Percentiles rank a stretch among this genome's conserved stretches.
Conservation (phyloP, 305 asterid genomes). For the Salvia sclarea region DNA sequence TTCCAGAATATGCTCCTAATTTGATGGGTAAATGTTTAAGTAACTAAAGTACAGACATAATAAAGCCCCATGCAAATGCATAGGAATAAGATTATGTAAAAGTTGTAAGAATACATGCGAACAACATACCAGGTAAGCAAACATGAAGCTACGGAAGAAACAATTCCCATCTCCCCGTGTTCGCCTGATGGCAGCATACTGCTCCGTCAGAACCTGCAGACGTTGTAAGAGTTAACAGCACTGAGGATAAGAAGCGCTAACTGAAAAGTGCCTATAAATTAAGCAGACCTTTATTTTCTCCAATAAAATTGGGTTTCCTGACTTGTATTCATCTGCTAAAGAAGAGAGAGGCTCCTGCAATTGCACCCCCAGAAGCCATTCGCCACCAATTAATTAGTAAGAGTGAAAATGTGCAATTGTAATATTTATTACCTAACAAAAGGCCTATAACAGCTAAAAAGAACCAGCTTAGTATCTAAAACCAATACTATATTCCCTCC, state of each 20-base stretch:
- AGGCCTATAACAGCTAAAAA: constrained; percentile 8
- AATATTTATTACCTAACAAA: constrained; percentile 3
- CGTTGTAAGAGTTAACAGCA: constrained; percentile 26
- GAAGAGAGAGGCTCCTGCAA: constrained; percentile 86
- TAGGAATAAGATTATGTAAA: constrained; percentile 17
- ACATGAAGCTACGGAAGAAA: constrained; percentile 97
- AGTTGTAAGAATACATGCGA: constrained; percentile 21
- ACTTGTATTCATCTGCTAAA: constrained; percentile 69
- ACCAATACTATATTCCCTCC: background rate
- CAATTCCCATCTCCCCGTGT: constrained; percentile 96
- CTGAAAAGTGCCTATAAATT: constrained; percentile 12
- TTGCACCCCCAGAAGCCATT: constrained; percentile 13
- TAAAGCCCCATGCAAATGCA: constrained; percentile 6
- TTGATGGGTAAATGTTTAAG: constrained; percentile 32
- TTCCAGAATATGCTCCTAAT: constrained; percentile 80
- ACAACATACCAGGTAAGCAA: constrained; percentile 81
- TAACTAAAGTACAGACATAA: constrained; percentile 18
- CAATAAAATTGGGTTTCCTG: constrained; percentile 80
- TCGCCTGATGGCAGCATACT: constrained; percentile 83
- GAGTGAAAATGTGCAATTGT: background rate
- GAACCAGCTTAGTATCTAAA: background rate
- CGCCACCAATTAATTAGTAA: constrained; percentile 14
- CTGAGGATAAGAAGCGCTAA: constrained; percentile 25
- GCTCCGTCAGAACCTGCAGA: constrained; percentile 65
- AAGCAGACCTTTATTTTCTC: constrained; percentile 80